Conservation (phyloP, 306 rosid genomes). For the Trifolium pratense region DNA sequence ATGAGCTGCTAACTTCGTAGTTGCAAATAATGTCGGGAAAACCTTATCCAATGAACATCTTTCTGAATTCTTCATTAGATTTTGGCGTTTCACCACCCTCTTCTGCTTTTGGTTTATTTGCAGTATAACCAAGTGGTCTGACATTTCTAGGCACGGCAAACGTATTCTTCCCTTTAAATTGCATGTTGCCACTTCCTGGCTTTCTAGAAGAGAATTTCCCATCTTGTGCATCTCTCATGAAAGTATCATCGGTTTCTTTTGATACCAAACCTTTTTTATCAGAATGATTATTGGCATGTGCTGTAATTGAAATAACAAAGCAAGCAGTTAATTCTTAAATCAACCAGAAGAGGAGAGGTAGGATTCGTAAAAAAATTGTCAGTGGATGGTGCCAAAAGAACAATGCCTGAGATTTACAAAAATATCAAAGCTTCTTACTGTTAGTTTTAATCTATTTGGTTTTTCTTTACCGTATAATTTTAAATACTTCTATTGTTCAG, state of each 20-base stretch:
- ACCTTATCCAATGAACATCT: slow-evolving; percentile 62
- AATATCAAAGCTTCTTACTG: neutral
- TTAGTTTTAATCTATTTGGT: neutral
- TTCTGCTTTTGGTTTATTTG: slow-evolving; percentile 55
- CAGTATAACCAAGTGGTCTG: slow-evolving; percentile 59
- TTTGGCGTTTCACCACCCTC: slow-evolving; percentile 73
- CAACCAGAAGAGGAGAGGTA: slow-evolving; percentile 12
- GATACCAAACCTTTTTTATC: slow-evolving; percentile 48
- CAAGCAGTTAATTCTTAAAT: neutral
- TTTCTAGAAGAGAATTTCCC: slow-evolving; percentile 44
- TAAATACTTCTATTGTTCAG: neutral
- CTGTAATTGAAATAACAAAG: slow-evolving; percentile 37
- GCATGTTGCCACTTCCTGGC: slow-evolving; percentile 50
- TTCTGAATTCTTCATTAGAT: slow-evolving; percentile 90
- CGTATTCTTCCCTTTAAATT: slow-evolving; percentile 81
- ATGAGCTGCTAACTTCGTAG: neutral
- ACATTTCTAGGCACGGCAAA: slow-evolving; percentile 85
- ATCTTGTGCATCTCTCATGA: slow-evolving; percentile 46
- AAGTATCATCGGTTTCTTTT: slow-evolving; percentile 50
- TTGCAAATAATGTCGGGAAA: slow-evolving; percentile 13
- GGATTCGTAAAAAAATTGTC: neutral
- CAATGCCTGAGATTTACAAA: neutral
- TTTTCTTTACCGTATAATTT: neutral
- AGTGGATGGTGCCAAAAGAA: neutral
- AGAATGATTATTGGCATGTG: slow-evolving; percentile 38